phyloP scores from a whole-genome alignment of 2,329 filamentous ascomycete species.

The Cladorrhinum sp. region DNA sequence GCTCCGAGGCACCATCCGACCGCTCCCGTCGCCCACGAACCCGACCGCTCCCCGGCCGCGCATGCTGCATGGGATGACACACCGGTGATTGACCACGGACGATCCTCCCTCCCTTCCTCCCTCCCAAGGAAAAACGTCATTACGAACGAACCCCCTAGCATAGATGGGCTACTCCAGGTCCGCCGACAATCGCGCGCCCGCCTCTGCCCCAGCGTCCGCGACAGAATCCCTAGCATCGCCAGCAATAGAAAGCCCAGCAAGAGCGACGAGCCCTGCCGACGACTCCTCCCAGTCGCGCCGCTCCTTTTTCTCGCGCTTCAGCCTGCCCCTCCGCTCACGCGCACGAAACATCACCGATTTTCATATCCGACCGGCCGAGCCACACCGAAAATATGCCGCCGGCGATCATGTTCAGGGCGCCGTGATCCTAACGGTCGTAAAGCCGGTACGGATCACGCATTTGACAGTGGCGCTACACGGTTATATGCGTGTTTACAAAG shows the following conservation, averaged over 20 bases:
- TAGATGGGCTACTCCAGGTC: constrained; percentile 44
- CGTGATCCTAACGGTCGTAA: constrained; percentile 69
- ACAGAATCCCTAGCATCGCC: constrained; percentile 10
- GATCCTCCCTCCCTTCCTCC: constrained; percentile 3
- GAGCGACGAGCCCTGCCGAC: constrained; percentile 34
- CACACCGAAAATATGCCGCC: constrained; percentile 71
- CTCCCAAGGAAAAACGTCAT: neutral
- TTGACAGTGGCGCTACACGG: constrained; percentile 75
- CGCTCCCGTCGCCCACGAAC: neutral
- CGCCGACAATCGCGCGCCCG: constrained; percentile 34
- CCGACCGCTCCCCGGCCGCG: neutral
- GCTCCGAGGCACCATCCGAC: constrained; percentile 9
- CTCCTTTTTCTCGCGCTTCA: constrained; percentile 53
- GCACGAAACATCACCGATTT: constrained; percentile 71
- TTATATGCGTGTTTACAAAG: constrained; percentile 76
- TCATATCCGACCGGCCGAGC: constrained; percentile 72
- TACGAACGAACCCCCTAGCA: constrained; percentile 27
- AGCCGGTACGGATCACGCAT: constrained; percentile 75
- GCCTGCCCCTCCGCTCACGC: constrained; percentile 49
- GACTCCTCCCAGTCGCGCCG: constrained; percentile 38
- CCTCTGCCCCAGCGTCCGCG: constrained; percentile 31
- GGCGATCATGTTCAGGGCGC: constrained; percentile 72
- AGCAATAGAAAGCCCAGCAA: constrained; percentile 1
- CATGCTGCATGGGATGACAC: constrained; percentile 16
- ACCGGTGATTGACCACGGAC: neutral